Percentiles rank a stretch among this genome's conserved stretches.
phyloP scores from a whole-genome alignment of 768 basidiomycete genomes.

The Scleroderma citrinum region DNA sequence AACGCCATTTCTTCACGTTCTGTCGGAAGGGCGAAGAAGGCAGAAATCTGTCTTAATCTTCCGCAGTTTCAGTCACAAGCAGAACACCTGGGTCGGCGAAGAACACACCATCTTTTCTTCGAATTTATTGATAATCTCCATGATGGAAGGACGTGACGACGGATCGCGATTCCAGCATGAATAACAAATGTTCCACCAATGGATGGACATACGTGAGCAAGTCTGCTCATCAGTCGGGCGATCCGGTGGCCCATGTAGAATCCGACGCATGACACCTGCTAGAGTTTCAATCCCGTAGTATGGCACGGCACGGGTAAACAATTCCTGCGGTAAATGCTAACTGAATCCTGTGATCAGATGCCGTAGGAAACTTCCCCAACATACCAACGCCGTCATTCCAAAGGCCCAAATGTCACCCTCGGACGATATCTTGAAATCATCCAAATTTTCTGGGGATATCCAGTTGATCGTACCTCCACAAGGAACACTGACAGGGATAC shows the following conservation, averaged over 20 bases:
- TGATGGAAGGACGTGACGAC: not conserved
- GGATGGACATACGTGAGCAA: not conserved
- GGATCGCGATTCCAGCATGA: not conserved
- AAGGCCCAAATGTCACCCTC: not conserved
- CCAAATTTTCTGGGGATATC: not conserved
- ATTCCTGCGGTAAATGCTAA: not conserved
- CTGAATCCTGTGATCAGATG: too few species aligned
- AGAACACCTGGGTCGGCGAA: not conserved
- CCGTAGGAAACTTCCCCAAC: too few species aligned
- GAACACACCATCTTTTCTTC: not conserved
- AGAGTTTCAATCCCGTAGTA: not conserved
- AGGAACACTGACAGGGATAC: not conserved
- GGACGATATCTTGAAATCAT: not conserved
- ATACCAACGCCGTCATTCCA: too few species aligned
- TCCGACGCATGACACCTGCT: not conserved
- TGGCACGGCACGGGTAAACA: not conserved
- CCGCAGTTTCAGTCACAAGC: not conserved
- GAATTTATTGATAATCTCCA: not conserved
- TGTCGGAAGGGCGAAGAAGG: not conserved
- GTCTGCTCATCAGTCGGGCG: not conserved
- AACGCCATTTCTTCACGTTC: not conserved
- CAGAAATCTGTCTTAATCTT: not conserved
- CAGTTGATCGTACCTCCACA: not conserved
- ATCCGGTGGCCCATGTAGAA: not conserved
- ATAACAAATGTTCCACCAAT: not conserved